Evolutionary conservation across 495 filamentous ascomycete species (phyloP), one percentile per base, ranked within the genome.

Genomic region (Lasiosphaeria hispida): DNA sequence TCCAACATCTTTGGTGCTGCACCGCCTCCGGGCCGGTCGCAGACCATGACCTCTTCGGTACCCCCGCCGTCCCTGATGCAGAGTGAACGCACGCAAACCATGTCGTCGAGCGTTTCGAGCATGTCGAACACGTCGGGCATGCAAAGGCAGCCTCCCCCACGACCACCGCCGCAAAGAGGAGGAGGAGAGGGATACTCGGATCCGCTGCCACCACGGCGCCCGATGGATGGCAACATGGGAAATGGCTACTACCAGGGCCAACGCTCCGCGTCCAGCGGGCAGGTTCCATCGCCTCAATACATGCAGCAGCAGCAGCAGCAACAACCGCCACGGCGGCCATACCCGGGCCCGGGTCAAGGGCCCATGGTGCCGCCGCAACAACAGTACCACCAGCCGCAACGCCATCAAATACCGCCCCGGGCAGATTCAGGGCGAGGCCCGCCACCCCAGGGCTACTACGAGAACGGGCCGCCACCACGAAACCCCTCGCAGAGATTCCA

Each of bases 1-100:
- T 90, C 89, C 54, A 90, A 92, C 75, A 99, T 99, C 64, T 99
- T 99, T 67, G 94, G 94, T 60, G 85, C 85, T 66, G 83, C 89
- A 48, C 90, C 89, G 47, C 90, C 89, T 38, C 89, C 89, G 44
- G 93, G 94, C 51, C 86, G 91, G 61, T 92, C 91, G 44, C 90
- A 91, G 57, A 92, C 89, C 5, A 91, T 92, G 88, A 89, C 82
- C 53, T 89, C 88, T 17, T 82, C 89, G 58, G 57, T 62, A 8
- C 80, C 81, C 48, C 72, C 74, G 34, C 72, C 74, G 42, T 62
- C 67, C 43, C 66, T 69, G 61, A 58, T 53, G 55, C 77, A 82
- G 53, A 80, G 80, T 34, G 88, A 86, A 49, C 84, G 92, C 64
- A 87, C 91, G 35, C 87, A 95, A 56, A 96, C 91, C 18, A 96